phyloP scores from a whole-genome alignment of 2,329 filamentous ascomycete genomes.

The Fusarium foetens region DNA sequence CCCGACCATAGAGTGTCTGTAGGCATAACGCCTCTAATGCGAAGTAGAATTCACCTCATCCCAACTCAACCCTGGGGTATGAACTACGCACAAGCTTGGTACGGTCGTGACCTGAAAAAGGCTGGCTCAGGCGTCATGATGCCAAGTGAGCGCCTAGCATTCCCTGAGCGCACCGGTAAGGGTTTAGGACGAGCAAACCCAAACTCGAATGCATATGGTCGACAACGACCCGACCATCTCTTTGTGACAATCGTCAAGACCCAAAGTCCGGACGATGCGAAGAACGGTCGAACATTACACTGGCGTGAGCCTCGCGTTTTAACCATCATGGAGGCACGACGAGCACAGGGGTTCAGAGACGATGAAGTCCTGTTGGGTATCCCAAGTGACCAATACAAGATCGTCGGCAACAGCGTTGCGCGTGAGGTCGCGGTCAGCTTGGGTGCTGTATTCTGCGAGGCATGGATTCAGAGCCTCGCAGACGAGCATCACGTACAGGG shows the following conservation, averaged over 20 bases:
- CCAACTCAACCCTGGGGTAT: slow-evolving; percentile 67
- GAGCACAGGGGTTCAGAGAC: slow-evolving; percentile 77
- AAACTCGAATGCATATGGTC: slow-evolving; percentile 59
- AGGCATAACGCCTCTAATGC: slow-evolving; percentile 52
- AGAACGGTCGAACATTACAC: slow-evolving; percentile 67
- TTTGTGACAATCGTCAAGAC: slow-evolving; percentile 72
- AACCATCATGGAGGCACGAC: slow-evolving; percentile 72
- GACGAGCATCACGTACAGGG: slow-evolving; percentile 20
- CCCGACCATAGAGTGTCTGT: slow-evolving; percentile 74
- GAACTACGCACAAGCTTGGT: slow-evolving; percentile 61
- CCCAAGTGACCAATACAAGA: slow-evolving; percentile 65
- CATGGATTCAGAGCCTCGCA: slow-evolving; percentile 49
- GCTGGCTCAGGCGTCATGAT: slow-evolving; percentile 51
- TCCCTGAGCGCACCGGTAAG: slow-evolving; percentile 45
- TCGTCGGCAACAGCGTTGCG: slow-evolving; percentile 82
- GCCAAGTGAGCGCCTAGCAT: slow-evolving; percentile 52
- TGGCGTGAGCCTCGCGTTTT: slow-evolving; percentile 72
- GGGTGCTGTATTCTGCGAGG: slow-evolving; percentile 71
- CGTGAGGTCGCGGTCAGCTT: slow-evolving; percentile 73
- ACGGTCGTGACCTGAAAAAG: slow-evolving; percentile 42
- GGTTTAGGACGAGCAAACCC: slow-evolving; percentile 53
- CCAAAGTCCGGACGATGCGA: slow-evolving; percentile 62
- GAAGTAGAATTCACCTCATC: slow-evolving; percentile 64
- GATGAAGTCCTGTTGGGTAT: slow-evolving; percentile 74
- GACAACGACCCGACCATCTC: slow-evolving; percentile 62